Base-by-base conservation (phyloP, 2,329 filamentous ascomycete genomes). In the Stromatinia cepivora region DNA sequence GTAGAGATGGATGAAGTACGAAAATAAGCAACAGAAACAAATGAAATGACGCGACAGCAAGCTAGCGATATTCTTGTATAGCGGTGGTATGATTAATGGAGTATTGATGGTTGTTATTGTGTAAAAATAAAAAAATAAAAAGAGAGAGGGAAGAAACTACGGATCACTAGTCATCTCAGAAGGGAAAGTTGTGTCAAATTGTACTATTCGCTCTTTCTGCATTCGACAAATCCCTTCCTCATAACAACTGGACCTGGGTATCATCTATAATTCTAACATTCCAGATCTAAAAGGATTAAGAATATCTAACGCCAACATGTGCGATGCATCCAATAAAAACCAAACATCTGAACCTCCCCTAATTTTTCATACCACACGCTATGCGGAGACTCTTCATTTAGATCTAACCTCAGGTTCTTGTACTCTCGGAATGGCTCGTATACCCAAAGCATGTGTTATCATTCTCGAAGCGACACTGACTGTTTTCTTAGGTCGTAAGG, bases 401-500 rank as follows among this genome's bases (percentile, higher is more conserved):
- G 7, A 20, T 39, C 36, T 15, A 28, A 52, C 22, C 22, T 63
- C 2, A 10, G 22, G 3, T 20, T 52, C 13, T 8, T 6, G 22
- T 22, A 20, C 34, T 20, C 31, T 52, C 15, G 61, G 9, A 8
- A 39, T n/a, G 3, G 15, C 13, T 28, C 31, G 22, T 64, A 52
- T 0, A 22, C 61, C 61, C 9, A 64, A 52, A 28, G n/a, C 46
- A 28, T 52, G 31, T 15, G 15, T 52, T 20, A 64, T 64, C 46
- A 64, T 52, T 64, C 61, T 39, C 20, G 61, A 64, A 28, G 61
- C 61, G n/a, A 52, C 61, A 64, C 13, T 13, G 11, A 39, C n/a
- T 22, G 46, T 39, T 20, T 22, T 52, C 48, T 64, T 52, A 34
- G 61, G 46, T 64, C 61, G 48, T 20, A 17, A 39, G 13, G n/a